Evolutionary conservation across 73 alveolate genomes (phyloP), one percentile per base, ranked within the genome.

Genomic region (Paramecium primaurelia): DNA sequence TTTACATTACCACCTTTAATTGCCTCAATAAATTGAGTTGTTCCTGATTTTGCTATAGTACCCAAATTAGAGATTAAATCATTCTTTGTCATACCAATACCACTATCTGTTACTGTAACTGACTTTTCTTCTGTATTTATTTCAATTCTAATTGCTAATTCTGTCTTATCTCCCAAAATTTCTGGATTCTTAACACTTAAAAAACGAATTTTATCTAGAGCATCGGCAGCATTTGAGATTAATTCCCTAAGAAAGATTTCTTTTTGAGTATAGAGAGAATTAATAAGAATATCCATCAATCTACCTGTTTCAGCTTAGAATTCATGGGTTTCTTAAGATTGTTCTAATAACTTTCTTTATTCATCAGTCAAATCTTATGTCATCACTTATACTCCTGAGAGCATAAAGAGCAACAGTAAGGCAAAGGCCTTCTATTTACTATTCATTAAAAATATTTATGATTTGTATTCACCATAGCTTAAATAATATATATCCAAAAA

Each of bases 171-270:
- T 47, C 95, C 99, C 92, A 95, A 93, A 86, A 95, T 93, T 92
- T 86, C 95, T 93, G 98, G 98, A 96, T 97, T 98, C 87, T 94
- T 96, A 34, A 98, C 97, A 38, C 99, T 92, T 59, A 95, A 90
- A 94, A 97, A 97, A 59, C 99, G 95, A 92, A 97, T 98, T 94
- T 99, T 99, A 96, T 99, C 99, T 71, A 99, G 93, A 20, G 99
- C 99, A 93, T 98, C 99, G n/a, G 99, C 97, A 58, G 99, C 99
- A 95, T 98, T 98, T 42, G 99, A 98, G 73, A 98, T 98, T 68
- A 98, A 95, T 90, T 98, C 99, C 77, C 99, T 95, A 83, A 98
- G 88, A 96, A 98, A 98, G 64, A 98, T 97, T 92, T 97, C 99
- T 93, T 99, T 99, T 94, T 99, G 93, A 73, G 99, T 96, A 96